These are phyloP conservation scores for Zoysia japonica DNA, from an alignment of 176 grass and related monocot species.

Conservation along the genomic window DNA sequence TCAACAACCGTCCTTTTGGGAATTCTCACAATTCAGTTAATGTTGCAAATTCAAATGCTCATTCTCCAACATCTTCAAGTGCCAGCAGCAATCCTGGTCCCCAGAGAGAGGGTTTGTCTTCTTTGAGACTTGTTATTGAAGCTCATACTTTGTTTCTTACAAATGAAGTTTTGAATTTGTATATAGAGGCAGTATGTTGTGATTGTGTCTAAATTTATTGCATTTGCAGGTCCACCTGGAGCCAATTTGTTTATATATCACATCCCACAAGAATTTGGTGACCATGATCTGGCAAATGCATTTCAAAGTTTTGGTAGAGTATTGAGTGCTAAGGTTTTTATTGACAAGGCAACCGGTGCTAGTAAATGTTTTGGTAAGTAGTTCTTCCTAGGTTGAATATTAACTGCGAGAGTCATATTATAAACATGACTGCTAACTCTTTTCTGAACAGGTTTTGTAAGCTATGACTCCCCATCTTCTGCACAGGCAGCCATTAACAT, in stretches of 20 bases:
- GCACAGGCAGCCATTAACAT: slow-evolving; percentile 72
- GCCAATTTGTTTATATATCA: slow-evolving; percentile 90
- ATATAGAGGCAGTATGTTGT: not conserved
- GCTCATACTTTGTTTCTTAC: not conserved
- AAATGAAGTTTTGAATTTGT: not conserved
- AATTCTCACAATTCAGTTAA: slow-evolving; percentile 60
- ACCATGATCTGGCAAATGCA: slow-evolving; percentile 79
- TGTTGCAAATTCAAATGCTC: slow-evolving; percentile 54
- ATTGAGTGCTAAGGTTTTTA: slow-evolving; percentile 96
- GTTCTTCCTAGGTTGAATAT: slow-evolving; percentile 22
- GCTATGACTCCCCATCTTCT: slow-evolving; percentile 78
- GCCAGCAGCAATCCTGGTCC: slow-evolving; percentile 53
- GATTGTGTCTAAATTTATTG: not conserved
- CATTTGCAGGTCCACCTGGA: slow-evolving; percentile 67
- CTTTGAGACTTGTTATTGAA: slow-evolving; percentile 10
- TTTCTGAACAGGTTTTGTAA: slow-evolving; percentile 79
- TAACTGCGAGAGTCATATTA: not conserved
- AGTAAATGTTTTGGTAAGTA: slow-evolving; percentile 99
- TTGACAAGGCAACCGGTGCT: slow-evolving; percentile 95
- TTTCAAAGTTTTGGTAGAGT: slow-evolving; percentile 90
- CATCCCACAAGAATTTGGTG: slow-evolving; percentile 84
- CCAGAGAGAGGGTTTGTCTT: slow-evolving; percentile 68
- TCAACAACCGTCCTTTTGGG: slow-evolving; percentile 47
- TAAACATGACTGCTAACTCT: slow-evolving; percentile 20
- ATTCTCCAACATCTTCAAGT: slow-evolving; percentile 51